Percentiles rank a stretch among this genome's conserved stretches.
Evolutionary conservation across 495 filamentous ascomycete genomes (phyloP).

Genomic region (Cairneyella variabilis): DNA sequence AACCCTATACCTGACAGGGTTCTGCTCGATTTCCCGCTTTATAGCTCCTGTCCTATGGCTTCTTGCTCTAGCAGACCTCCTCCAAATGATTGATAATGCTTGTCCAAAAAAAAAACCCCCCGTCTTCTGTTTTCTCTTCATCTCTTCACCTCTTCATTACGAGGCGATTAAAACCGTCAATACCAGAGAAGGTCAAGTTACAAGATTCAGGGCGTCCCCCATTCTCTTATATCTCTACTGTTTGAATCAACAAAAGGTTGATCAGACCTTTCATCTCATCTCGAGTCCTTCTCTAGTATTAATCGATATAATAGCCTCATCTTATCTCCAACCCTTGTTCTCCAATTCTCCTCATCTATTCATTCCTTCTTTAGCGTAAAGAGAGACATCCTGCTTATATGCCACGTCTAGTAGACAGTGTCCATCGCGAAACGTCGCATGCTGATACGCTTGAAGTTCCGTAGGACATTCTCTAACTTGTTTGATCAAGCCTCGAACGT

Average conservation of each 20-base stretch:
- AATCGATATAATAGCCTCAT: background rate
- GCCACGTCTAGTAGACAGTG: too few species aligned
- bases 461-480: background rate
- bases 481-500: background rate
- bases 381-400: background rate
- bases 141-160: too few species aligned
- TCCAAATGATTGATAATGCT: too few species aligned
- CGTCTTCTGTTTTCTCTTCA: too few species aligned
- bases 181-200: background rate
- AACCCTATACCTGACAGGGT: background rate
- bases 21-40: too few species aligned
- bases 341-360: background rate
- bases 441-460: too few species aligned
- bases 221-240: background rate
- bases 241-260: background rate
- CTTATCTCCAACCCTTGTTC: background rate
- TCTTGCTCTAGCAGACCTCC: too few species aligned
- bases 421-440: too few species aligned
- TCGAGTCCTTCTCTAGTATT: background rate
- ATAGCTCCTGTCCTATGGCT: background rate
- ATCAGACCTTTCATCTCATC: too few species aligned
- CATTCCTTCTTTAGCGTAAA: too few species aligned
- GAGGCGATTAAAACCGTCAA: background rate
- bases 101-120: too few species aligned
- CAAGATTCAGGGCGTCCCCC: background rate